These are phyloP conservation scores for Phytopythium oedochilum DNA, from an alignment of 352 stramenopile genomes.

Conservation along the genomic window DNA sequence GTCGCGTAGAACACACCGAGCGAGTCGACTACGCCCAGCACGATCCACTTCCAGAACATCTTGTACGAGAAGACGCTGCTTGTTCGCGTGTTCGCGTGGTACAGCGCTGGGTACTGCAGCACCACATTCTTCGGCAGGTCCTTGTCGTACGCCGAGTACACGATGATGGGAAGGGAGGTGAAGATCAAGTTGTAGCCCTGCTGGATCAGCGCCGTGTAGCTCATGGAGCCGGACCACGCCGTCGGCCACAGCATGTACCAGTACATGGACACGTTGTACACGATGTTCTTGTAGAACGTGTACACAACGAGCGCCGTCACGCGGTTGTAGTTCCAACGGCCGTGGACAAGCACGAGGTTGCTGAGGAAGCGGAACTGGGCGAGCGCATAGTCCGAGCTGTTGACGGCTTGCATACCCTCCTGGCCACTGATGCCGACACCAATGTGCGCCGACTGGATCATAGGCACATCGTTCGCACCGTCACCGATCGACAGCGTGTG, in stretches of 20 bases:
- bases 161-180: slow-evolving; percentile 90
- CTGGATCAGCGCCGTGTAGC: slow-evolving; percentile 84
- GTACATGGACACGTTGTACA: slow-evolving; percentile 90
- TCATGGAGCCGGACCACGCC: slow-evolving; percentile 89
- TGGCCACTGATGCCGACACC: slow-evolving; percentile 95
- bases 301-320: slow-evolving; percentile 87
- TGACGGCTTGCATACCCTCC: slow-evolving; percentile 96
- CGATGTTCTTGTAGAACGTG: slow-evolving; percentile 92
- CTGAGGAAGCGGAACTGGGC: slow-evolving; percentile 81
- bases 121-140: slow-evolving; percentile 68
- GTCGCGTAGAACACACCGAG: slow-evolving; percentile 67
- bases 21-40: slow-evolving; percentile 71
- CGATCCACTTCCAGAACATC: slow-evolving; percentile 88
- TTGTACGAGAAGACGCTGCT: slow-evolving; percentile 65
- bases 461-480: slow-evolving; percentile 88
- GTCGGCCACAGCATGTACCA: slow-evolving; percentile 84
- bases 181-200: slow-evolving; percentile 96
- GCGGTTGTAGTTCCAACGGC: slow-evolving; percentile 85
- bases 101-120: slow-evolving; percentile 59
- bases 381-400: slow-evolving; percentile 82
- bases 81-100: slow-evolving; percentile 52
- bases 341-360: slow-evolving; percentile 72
- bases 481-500: slow-evolving; percentile 90
- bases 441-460: slow-evolving; percentile 90
- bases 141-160: slow-evolving; percentile 77